phyloP scores from a whole-genome alignment of 73 alveolate genomes.

The Paramecium caudatum region DNA sequence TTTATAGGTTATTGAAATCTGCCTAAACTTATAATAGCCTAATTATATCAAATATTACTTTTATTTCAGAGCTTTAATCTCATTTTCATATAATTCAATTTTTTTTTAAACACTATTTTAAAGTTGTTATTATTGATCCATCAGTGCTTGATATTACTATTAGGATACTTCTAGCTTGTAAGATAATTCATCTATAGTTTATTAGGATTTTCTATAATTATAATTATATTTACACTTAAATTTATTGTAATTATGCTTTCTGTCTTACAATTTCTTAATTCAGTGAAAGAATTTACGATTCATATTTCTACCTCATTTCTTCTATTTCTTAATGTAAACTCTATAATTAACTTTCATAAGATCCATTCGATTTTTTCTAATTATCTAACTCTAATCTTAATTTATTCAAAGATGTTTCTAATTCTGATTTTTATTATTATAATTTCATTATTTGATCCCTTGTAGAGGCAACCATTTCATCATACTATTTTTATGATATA shows the following conservation, averaged over 20 bases:
- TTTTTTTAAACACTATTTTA: slow-evolving; percentile 30
- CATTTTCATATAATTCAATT: slow-evolving; percentile 10
- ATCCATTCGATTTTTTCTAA: neutral
- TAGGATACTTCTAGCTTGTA: neutral
- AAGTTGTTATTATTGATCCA: neutral
- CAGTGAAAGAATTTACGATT: neutral
- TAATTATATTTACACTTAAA: neutral
- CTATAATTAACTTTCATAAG: neutral
- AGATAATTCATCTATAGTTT: neutral
- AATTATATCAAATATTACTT: neutral
- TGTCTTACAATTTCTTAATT: neutral
- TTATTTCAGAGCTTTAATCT: neutral
- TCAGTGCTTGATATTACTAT: neutral
- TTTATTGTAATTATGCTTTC: neutral
- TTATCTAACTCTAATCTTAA: neutral
- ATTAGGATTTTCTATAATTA: neutral
- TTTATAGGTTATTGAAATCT: neutral
- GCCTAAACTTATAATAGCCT: neutral
- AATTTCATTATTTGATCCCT: neutral
- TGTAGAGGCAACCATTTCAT: neutral
- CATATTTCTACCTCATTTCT: neutral
- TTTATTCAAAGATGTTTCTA: neutral
- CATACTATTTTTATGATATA: neutral
- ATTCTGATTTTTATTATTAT: slow-evolving; percentile 2
- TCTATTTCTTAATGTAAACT: neutral